Conservation (phyloP, 1,139 yeast genomes). For the Debaryomyces psychrophilus region DNA sequence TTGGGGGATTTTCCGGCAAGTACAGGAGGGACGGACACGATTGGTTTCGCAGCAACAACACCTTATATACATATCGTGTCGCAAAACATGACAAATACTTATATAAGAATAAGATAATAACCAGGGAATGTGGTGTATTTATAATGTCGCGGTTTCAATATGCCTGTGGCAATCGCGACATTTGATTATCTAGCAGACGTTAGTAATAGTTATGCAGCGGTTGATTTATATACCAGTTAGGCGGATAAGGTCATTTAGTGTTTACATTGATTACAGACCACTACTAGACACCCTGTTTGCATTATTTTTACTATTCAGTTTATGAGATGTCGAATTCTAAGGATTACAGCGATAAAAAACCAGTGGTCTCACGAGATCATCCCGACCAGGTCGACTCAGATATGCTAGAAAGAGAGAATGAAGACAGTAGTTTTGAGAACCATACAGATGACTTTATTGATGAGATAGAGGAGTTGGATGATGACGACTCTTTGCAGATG, state of each 20-base stretch:
- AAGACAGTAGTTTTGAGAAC: slow-evolving; percentile 14
- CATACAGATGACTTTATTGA: slow-evolving; percentile 20
- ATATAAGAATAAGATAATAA: neutral
- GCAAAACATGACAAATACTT: neutral
- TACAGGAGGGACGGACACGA: too few relatives aligned
- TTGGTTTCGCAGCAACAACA: too few relatives aligned
- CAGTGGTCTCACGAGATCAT: slow-evolving; percentile 5
- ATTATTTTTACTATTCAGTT: neutral
- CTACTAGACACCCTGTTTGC: neutral
- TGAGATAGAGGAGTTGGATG: slow-evolving; percentile 20
- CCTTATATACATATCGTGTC: neutral
- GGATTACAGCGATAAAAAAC: neutral
- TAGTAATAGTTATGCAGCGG: slow-evolving; percentile 2
- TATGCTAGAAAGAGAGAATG: slow-evolving; percentile 18
- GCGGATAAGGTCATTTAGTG: neutral
- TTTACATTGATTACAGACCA: neutral
- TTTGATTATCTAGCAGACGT: slow-evolving; percentile 3
- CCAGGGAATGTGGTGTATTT: neutral
- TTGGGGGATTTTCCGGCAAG: neutral
- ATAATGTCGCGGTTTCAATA: neutral
- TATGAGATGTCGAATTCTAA: slow-evolving; percentile 3
- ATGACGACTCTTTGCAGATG: slow-evolving; percentile 27
- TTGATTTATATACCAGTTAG: neutral
- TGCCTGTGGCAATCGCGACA: slow-evolving; percentile 10
- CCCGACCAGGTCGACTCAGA: slow-evolving; percentile 15